These are phyloP conservation scores for Suhomyces wounanorum DNA, from an alignment of 1,139 yeast species.

Conservation along the genomic window DNA sequence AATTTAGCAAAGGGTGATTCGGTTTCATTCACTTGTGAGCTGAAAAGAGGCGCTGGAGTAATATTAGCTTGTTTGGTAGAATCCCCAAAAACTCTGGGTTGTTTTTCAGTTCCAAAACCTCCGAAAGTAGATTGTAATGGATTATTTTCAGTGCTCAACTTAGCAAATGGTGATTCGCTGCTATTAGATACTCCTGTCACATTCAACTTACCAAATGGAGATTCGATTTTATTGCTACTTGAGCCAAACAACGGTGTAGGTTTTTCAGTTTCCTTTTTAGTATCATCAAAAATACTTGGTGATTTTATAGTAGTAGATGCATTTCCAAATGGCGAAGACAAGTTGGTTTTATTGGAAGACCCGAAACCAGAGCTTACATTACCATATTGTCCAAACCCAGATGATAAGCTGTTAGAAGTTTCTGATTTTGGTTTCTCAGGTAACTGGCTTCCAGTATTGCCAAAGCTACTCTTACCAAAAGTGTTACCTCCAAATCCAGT, in stretches of 20 bases:
- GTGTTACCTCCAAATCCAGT: slow-evolving; percentile 19
- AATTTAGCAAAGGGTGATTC: slow-evolving; percentile 2
- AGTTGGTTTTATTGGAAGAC: not conserved
- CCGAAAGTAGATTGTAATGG: too few relatives aligned
- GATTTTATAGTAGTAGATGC: not conserved
- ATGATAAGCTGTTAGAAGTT: not conserved
- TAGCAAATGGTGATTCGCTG: slow-evolving; percentile 2
- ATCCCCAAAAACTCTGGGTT: not conserved
- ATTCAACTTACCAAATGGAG: slow-evolving; percentile 1
- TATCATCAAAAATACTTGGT: not conserved
- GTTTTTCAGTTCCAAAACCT: not conserved
- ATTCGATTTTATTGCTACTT: not conserved
- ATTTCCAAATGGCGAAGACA: slow-evolving; percentile 16
- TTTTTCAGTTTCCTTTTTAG: not conserved
- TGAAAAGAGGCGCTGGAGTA: too few relatives aligned
- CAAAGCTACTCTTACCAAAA: slow-evolving; percentile 18
- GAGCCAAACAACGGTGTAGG: not conserved
- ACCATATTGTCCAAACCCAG: slow-evolving; percentile 1
- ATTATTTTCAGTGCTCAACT: not conserved
- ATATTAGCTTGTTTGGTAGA: too few relatives aligned
- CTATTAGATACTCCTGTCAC: too few relatives aligned
- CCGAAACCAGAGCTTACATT: not conserved
- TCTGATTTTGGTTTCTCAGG: not conserved
- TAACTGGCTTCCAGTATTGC: slow-evolving; percentile 8
- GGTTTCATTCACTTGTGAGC: not conserved